Evolutionary conservation across 345 rosid genomes (phyloP).

Genomic region (Leavenworthia alabamica): DNA sequence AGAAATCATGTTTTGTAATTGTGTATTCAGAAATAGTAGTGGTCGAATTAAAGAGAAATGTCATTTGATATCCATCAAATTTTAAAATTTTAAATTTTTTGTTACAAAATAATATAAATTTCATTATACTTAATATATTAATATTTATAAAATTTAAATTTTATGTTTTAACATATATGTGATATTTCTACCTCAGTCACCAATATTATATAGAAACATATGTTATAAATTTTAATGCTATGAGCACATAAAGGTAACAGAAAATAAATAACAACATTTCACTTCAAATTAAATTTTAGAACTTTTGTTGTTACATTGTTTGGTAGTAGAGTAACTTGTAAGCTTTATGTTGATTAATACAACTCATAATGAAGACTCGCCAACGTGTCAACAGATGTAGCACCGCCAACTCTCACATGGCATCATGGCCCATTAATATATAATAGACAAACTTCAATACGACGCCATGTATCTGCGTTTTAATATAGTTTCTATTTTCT

Average conservation of each 20-base stretch:
- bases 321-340: constrained; percentile 20
- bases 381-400: constrained; percentile 34
- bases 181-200: too few species aligned
- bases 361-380: constrained; percentile 17
- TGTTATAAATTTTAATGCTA: too few species aligned
- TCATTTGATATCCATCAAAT: too few species aligned
- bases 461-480: constrained; percentile 32
- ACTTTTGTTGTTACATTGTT: neutral
- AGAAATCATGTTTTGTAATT: too few species aligned
- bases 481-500: neutral
- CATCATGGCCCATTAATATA: neutral
- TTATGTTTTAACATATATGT: too few species aligned
- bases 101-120: too few species aligned
- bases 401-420: constrained; percentile 35
- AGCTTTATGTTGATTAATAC: constrained; percentile 13
- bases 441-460: constrained; percentile 17
- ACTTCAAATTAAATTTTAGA: neutral
- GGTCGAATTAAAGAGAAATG: too few species aligned
- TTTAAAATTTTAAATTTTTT: too few species aligned
- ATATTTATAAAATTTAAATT: too few species aligned
- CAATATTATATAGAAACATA: too few species aligned
- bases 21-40: neutral
- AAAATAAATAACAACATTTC: neutral
- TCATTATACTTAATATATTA: too few species aligned
- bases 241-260: neutral